Percentiles rank a stretch among this genome's conserved stretches.
Evolutionary conservation across 2,329 filamentous ascomycete genomes (phyloP).

Genomic region (Curvularia sp.): DNA sequence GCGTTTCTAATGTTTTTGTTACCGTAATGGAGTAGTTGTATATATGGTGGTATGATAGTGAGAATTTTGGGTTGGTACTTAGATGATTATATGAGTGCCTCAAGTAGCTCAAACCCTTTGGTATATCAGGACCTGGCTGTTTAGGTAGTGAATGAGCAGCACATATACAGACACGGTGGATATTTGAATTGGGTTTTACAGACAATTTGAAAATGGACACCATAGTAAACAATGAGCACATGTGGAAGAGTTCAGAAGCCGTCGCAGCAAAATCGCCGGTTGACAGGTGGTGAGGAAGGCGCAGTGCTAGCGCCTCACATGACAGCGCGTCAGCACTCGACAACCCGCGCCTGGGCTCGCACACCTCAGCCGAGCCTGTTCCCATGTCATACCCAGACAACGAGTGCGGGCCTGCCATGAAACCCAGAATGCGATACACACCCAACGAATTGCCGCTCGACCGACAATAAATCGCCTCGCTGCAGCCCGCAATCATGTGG

Average conservation of each 20-base stretch:
- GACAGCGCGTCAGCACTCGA: conserved; percentile 17
- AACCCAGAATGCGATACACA: conserved; percentile 5
- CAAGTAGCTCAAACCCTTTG: background rate
- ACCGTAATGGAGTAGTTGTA: background rate
- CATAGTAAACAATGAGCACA: background rate
- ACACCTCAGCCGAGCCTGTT: conserved; percentile 4
- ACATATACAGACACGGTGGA: background rate
- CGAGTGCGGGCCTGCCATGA: background rate
- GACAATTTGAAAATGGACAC: background rate
- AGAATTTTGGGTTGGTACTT: background rate
- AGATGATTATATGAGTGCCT: background rate
- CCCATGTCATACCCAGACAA: background rate
- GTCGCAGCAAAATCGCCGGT: background rate
- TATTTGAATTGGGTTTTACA: background rate
- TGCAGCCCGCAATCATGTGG: conserved; percentile 55
- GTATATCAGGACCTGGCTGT: background rate
- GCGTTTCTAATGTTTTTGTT: background rate
- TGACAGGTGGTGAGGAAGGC: background rate
- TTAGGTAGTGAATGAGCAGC: background rate
- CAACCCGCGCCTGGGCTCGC: conserved; percentile 2
- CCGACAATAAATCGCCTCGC: background rate
- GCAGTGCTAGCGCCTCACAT: conserved; percentile 15
- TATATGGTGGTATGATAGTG: background rate
- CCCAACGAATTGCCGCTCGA: background rate
- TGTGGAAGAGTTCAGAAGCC: background rate